Conservation (phyloP, 352 stramenopile genomes). For the Phytophthora sp. region DNA sequence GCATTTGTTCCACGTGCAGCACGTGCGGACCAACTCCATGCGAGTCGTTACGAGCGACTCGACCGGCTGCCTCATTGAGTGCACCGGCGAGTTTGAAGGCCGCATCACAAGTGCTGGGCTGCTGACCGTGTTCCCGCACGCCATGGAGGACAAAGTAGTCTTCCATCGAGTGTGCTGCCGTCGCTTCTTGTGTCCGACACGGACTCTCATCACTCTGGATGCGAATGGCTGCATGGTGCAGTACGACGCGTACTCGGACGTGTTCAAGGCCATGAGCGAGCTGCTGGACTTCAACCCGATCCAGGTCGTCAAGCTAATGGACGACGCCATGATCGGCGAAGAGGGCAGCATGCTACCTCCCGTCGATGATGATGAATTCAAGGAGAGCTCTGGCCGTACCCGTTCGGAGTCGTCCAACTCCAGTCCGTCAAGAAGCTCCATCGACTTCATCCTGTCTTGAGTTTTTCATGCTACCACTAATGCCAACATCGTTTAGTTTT, state of each 20-base stretch:
- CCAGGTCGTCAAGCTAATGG: conserved; percentile 27
- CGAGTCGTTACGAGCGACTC: conserved; percentile 25
- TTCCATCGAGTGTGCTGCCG: conserved; percentile 14
- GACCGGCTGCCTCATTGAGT: conserved; percentile 33
- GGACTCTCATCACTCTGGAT: conserved; percentile 44
- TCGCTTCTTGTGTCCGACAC: conserved; percentile 33
- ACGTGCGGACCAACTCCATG: conserved; percentile 15
- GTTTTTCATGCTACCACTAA: no score
- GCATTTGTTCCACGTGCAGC: conserved; percentile 35
- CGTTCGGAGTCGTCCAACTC: not conserved
- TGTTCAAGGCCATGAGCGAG: conserved; percentile 35
- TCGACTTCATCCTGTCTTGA: conserved; percentile 33
- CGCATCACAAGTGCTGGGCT: conserved; percentile 21
- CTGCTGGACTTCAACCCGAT: conserved; percentile 25
- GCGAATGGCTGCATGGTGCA: conserved; percentile 18
- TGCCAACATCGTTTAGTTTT: no score
- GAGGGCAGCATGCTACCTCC: conserved; percentile 34
- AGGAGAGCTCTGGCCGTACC: no score
- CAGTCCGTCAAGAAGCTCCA: conserved; percentile 7
- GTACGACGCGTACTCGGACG: conserved; percentile 43
- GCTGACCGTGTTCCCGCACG: conserved; percentile 30
- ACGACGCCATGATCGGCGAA: conserved; percentile 26
- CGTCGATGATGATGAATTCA: conserved; percentile 1
- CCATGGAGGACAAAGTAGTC: conserved; percentile 14
- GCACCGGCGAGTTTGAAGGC: conserved; percentile 34